These are phyloP conservation scores for Syzygium syzygioides DNA, from an alignment of 441 rosid genomes.

Conservation along the genomic window DNA sequence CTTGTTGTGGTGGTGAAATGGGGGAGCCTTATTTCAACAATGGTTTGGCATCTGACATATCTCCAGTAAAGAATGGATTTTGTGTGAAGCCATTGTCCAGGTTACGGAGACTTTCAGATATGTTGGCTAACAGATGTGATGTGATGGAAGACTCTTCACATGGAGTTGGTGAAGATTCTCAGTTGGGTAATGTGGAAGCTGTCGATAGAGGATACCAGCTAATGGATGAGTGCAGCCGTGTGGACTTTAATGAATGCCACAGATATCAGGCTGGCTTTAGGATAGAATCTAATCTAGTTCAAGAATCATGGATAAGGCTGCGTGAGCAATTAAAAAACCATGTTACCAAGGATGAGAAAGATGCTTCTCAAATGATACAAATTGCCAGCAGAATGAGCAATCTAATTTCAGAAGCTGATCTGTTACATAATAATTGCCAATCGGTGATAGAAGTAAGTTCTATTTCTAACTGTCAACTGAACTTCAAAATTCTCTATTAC, in stretches of 20 bases:
- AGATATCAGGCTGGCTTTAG: constrained; percentile 19
- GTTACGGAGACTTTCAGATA: constrained; percentile 29
- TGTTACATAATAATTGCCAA: constrained; percentile 41
- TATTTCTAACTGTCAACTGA: background rate
- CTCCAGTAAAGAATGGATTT: constrained; percentile 24
- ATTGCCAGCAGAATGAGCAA: constrained; percentile 49
- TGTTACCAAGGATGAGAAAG: constrained; percentile 45
- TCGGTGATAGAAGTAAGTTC: constrained; percentile 30
- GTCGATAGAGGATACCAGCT: constrained; percentile 38
- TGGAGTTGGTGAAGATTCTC: constrained; percentile 42
- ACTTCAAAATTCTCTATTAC: constrained; percentile 1
- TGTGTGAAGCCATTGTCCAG: constrained; percentile 16
- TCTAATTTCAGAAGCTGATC: constrained; percentile 68
- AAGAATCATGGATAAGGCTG: constrained; percentile 67
- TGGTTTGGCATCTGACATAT: constrained; percentile 21
- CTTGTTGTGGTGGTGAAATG: constrained; percentile 31
- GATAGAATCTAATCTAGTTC: constrained; percentile 32
- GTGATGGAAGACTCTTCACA: constrained; percentile 33
- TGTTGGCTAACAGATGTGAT: constrained; percentile 25
- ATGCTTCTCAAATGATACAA: constrained; percentile 39
- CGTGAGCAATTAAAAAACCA: constrained; percentile 42
- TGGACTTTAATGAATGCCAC: constrained; percentile 47
- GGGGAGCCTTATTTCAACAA: constrained; percentile 44
- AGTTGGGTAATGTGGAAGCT: constrained; percentile 27
- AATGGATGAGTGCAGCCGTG: constrained; percentile 88